Base-by-base conservation (phyloP, 495 filamentous ascomycete species). In the Patellaria atrata region DNA sequence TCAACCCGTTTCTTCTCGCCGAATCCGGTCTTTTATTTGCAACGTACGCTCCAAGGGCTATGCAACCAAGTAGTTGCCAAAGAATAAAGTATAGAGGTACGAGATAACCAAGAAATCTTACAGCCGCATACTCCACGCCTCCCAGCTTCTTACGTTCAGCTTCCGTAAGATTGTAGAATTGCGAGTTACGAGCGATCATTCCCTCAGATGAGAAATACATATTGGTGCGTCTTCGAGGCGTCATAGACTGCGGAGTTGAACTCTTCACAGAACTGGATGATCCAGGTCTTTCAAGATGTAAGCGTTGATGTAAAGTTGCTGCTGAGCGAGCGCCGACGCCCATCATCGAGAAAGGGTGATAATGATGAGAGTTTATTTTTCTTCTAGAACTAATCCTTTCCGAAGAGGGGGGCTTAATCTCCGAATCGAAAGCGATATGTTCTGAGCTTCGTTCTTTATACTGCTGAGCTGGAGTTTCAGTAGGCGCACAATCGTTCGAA, bases 101-200 rank as follows among this genome's bases (percentile, higher is more conserved):
- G 13, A 86, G 52, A 32, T 75, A 60, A 1, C 73, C 62, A 16
- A 94, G 61, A 5, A 85, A 59, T n/a, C 63, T 71, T 10, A 89
- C 64, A 8, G 82, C 81, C 36, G 71, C 68, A 47, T 89, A 89
- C 55, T 92, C 83, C 29, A 73, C 75, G 1, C 82, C 82, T 16
- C 80, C 82, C 4, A 92, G 67, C 36, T 66, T 58, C 36, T 80
- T 75, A 8, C 81, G 68, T 48, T 92, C 79, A 13, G 67, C 66
- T 4, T 63, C 57, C 3, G 69, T 71, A 10, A 92, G 57, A 21
- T 68, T 68, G 48, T 78, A 66, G 50, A 89, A 84, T 41, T 78
- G 74, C 8, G 72, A 75, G 53, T 87, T 87, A 12, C 79, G 65
- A 2, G 75, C 72, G 13, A 77, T 61, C 24, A 58, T 44, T 7